Evolutionary conservation across 2,329 filamentous ascomycete genomes (phyloP).

Genomic region (Aspergillus alliaceus): DNA sequence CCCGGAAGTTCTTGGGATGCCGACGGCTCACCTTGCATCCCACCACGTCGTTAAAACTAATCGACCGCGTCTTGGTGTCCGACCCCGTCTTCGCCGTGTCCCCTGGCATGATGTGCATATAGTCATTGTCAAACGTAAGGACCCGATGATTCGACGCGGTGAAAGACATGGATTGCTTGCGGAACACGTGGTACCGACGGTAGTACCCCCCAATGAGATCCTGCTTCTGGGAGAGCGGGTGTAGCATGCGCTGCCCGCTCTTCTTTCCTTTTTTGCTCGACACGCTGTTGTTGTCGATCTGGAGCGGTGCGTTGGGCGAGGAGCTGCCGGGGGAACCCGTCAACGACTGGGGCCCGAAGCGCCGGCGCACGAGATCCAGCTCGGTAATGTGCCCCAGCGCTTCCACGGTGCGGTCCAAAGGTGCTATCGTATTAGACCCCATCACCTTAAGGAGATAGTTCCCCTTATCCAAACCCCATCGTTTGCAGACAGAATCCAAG

Average conservation of each 20-base stretch:
- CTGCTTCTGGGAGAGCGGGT: conserved; percentile 49
- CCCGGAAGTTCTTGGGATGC: conserved; percentile 63
- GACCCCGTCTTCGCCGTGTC: conserved; percentile 55
- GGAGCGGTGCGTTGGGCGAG: conserved; percentile 64
- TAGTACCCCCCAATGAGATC: conserved; percentile 52
- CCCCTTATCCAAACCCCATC: conserved; percentile 64
- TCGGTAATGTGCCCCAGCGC: conserved; percentile 60
- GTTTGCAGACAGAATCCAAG: conserved; percentile 62
- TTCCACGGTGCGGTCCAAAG: conserved; percentile 64
- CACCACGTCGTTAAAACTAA: conserved; percentile 64
- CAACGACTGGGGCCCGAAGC: conserved; percentile 59
- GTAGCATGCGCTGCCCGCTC: conserved; percentile 40
- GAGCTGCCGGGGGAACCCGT: conserved; percentile 61
- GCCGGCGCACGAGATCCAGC: conserved; percentile 61
- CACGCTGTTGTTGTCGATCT: conserved; percentile 46
- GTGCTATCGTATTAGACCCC: conserved; percentile 63
- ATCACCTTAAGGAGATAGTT: conserved; percentile 64
- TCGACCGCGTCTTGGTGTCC: conserved; percentile 59
- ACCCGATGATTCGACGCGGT: conserved; percentile 61
- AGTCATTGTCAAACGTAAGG: conserved; percentile 64
- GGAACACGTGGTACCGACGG: conserved; percentile 63
- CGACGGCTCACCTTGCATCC: conserved; percentile 65
- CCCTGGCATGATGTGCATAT: conserved; percentile 64
- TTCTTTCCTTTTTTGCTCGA: conserved; percentile 46
- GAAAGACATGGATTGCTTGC: conserved; percentile 66